Base-by-base conservation (phyloP, 2,329 filamentous ascomycete species). In the Arthrobotrys sphaeroides region DNA sequence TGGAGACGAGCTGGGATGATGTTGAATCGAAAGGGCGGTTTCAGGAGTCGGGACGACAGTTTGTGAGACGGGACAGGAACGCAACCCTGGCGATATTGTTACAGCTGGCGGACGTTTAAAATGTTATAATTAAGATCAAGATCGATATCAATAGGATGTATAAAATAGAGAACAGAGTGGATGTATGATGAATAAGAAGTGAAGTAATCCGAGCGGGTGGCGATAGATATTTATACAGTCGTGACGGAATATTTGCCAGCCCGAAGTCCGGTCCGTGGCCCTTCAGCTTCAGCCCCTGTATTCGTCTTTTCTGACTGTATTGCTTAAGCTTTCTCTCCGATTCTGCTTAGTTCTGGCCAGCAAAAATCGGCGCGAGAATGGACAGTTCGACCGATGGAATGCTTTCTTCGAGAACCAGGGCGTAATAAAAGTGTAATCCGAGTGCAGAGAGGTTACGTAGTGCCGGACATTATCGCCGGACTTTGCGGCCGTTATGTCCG, bases 21-120 rank as follows among this genome's bases (percentile, higher is more conserved):
- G 67, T 72, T 72, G 67, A 72, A 65, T 72, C 67, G 16, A 9
- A 26, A 31, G 45, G 36, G n/a, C n/a, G n/a, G 45, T 28, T 43
- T 24, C 18, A 49, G 18, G n/a, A 59, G 66, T 4, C 20, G 57
- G 59, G 49, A 28, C 31, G 53, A 72, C 67, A 72, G 59, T 20
- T 62, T 72, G 43, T n/a, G n/a, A n/a, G n/a, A n/a, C n/a, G n/a
- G n/a, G 16, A 22, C 6, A 12, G n/a, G n/a, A n/a, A n/a, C n/a
- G n/a, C n/a, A n/a, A n/a, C n/a, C n/a, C n/a, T n/a, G n/a, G n/a
- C n/a, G n/a, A n/a, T n/a, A n/a, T n/a, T n/a, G n/a, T n/a, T n/a
- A n/a, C n/a, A n/a, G n/a, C n/a, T n/a, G n/a, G n/a, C n/a, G n/a
- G n/a, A n/a, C n/a, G n/a, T n/a, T n/a, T n/a, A n/a, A n/a, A n/a